Evolutionary conservation across 1,284 basidiomycete species (phyloP).

Genomic region (Trichosporon sp.): DNA sequence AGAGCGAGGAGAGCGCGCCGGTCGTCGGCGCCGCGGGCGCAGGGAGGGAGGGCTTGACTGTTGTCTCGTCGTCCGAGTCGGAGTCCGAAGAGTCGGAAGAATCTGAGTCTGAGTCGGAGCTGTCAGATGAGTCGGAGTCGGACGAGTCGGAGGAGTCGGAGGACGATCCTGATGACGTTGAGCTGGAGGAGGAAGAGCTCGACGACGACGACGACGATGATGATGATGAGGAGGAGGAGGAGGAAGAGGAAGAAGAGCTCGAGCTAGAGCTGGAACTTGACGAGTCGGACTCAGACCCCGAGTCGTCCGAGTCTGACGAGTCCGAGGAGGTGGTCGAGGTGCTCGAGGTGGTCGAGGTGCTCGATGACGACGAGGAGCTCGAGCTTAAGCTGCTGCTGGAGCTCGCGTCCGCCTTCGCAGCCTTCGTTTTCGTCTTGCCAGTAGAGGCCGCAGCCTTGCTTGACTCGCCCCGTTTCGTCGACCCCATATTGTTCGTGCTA

Average conservation of each 20-base stretch:
- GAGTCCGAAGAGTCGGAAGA: constrained; percentile 10
- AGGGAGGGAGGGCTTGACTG: background rate
- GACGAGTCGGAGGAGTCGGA: constrained; percentile 4
- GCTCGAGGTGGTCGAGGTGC: constrained; percentile 13
- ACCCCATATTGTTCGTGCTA: constrained; percentile 7
- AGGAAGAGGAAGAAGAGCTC: constrained; percentile 10
- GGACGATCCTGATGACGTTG: background rate
- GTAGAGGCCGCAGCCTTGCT: constrained; percentile 5
- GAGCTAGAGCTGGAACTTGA: constrained; percentile 6
- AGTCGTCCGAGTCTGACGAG: constrained; percentile 20
- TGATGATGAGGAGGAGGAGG: constrained; percentile 5
- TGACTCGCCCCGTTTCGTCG: background rate
- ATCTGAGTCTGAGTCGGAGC: constrained; percentile 9
- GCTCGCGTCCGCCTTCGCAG: background rate
- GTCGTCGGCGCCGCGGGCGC: background rate
- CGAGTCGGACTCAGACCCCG: constrained; percentile 9
- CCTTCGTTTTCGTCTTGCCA: constrained; percentile 4
- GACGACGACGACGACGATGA: constrained; percentile 5
- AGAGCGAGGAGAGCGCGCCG: constrained; percentile 8
- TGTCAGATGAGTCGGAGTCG: constrained; percentile 10
- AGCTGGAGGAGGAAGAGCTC: background rate
- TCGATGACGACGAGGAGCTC: no score
- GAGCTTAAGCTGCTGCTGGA: background rate
- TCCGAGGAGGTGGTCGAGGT: constrained; percentile 13
- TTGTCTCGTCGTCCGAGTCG: constrained; percentile 12